Conservation (phyloP, 2,329 filamentous ascomycete genomes). For the Trichoderma citrinoviride region DNA sequence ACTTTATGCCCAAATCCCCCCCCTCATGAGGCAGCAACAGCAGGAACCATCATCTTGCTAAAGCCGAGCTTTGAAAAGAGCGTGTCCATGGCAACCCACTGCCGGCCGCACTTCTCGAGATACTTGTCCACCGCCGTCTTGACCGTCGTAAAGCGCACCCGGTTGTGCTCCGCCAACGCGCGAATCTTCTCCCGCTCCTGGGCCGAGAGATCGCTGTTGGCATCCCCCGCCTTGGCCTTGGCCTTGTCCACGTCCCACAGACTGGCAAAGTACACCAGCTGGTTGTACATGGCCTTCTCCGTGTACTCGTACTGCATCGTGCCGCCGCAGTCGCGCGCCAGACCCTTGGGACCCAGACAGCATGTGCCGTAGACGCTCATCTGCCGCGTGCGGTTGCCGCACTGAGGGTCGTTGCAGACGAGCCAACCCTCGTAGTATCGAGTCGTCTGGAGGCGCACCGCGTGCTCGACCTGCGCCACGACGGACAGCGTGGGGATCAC, state of each 20-base stretch:
- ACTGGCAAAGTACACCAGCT: slow-evolving; percentile 80
- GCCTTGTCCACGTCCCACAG: slow-evolving; percentile 91
- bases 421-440: slow-evolving; percentile 93
- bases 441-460: slow-evolving; percentile 73
- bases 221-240: slow-evolving; percentile 49
- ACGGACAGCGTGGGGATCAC: slow-evolving; percentile 68
- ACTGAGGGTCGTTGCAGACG: slow-evolving; percentile 83
- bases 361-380: slow-evolving; percentile 90
- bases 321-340: slow-evolving; percentile 79
- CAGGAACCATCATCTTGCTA: slow-evolving; percentile 33
- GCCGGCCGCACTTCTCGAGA: slow-evolving; percentile 82
- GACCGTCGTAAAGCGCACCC: slow-evolving; percentile 71
- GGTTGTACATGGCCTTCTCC: slow-evolving; percentile 92
- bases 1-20: background rate
- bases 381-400: slow-evolving; percentile 81
- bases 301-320: slow-evolving; percentile 84
- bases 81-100: slow-evolving; percentile 92
- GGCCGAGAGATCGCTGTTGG: slow-evolving; percentile 43
- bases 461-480: slow-evolving; percentile 81
- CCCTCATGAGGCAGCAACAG: background rate
- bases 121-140: slow-evolving; percentile 78
- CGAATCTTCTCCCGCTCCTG: slow-evolving; percentile 64
- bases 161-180: slow-evolving; percentile 78
- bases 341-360: slow-evolving; percentile 82
- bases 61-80: slow-evolving; percentile 71